These are phyloP conservation scores for Clonostachys rhizophaga DNA, from an alignment of 2,329 filamentous ascomycete genomes.

Conservation along the genomic window DNA sequence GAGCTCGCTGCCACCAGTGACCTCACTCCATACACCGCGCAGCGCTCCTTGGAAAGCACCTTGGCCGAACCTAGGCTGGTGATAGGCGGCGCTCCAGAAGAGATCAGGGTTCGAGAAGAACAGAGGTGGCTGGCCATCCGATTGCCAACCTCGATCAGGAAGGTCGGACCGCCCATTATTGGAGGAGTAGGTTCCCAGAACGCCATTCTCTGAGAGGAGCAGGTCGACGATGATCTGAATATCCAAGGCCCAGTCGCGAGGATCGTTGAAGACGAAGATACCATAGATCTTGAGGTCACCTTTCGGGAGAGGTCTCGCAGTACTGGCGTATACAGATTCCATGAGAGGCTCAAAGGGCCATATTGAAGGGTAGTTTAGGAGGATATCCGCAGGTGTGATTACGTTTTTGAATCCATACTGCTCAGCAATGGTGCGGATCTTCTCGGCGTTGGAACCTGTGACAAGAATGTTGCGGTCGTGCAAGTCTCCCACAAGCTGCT, in stretches of 20 bases:
- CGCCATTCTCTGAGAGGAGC: conserved; percentile 38
- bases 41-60: conserved; percentile 64
- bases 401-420: conserved; percentile 27
- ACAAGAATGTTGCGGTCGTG: conserved; percentile 44
- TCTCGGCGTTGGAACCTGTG: conserved; percentile 38
- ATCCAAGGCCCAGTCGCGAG: conserved; percentile 27
- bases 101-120: conserved; percentile 71
- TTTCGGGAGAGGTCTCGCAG: no score
- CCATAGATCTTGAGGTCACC: conserved; percentile 31
- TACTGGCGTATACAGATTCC: conserved; percentile 4
- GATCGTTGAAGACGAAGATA: conserved; percentile 24
- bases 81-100: conserved; percentile 63
- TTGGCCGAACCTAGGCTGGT: conserved; percentile 63
- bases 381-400: conserved; percentile 26
- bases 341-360: conserved; percentile 29
- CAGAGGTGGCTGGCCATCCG: conserved; percentile 60
- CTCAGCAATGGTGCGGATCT: conserved; percentile 18
- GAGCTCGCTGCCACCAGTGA: conserved; percentile 32
- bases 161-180: conserved; percentile 43
- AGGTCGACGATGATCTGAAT: conserved; percentile 22
- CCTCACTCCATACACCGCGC: conserved; percentile 56
- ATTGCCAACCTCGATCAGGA: conserved; percentile 25
- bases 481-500: conserved; percentile 37
- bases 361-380: conserved; percentile 11
- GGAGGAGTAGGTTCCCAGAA: conserved; percentile 55